Evolutionary conservation across 306 rosid genomes (phyloP).

Genomic region (Rubus idaeus): DNA sequence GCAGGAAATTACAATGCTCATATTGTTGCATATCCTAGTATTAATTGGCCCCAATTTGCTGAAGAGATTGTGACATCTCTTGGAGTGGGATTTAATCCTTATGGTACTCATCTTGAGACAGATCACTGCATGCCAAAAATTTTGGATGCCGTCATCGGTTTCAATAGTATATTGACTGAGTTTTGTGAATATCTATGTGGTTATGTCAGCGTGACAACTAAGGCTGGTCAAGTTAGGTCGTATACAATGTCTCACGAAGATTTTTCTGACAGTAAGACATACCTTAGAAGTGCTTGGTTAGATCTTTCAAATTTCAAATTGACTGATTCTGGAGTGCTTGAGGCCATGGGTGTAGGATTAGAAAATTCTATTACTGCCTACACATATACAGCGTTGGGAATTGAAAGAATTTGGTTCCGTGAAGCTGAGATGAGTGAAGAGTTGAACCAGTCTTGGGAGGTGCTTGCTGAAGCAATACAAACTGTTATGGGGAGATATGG

Average conservation of each 20-base stretch:
- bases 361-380: constrained; percentile 76
- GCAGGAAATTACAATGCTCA: constrained; percentile 95
- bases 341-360: constrained; percentile 78
- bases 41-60: constrained; percentile 52
- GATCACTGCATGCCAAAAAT: constrained; percentile 89
- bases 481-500: constrained; percentile 91
- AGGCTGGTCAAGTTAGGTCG: too few species aligned
- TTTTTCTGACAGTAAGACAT: too few species aligned
- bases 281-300: too few species aligned
- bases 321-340: constrained; percentile 85
- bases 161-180: constrained; percentile 57
- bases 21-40: constrained; percentile 49
- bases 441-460: constrained; percentile 81
- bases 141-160: constrained; percentile 56
- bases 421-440: constrained; percentile 41
- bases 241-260: too few species aligned
- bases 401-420: too few species aligned
- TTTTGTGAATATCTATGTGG: too few species aligned
- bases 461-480: constrained; percentile 94
- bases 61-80: constrained; percentile 53
- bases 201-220: too few species aligned
- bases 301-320: too few species aligned
- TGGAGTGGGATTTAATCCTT: constrained; percentile 59
- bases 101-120: constrained; percentile 73
- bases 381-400: too few species aligned